Evolutionary conservation across 75 land plant genomes (phyloP).

Genomic region (Sequoia sempervirens): DNA sequence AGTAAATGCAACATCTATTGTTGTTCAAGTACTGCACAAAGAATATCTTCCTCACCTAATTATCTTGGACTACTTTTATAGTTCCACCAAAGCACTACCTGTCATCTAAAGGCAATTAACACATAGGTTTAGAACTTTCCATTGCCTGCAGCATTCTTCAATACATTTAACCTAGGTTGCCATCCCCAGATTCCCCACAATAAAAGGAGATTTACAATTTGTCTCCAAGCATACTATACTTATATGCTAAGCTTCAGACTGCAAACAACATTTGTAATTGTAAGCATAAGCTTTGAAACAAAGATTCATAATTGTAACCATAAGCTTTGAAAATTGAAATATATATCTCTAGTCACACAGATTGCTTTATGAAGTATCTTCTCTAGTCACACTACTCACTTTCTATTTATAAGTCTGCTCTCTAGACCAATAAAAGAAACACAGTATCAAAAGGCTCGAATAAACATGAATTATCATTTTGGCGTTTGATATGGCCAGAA

Average conservation of each 20-base stretch:
- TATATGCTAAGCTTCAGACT: neutral
- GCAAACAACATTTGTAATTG: neutral
- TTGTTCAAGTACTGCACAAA: neutral
- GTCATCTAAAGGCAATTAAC: neutral
- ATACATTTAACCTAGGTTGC: neutral
- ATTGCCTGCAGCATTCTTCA: neutral
- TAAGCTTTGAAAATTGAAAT: neutral
- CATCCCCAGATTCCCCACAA: neutral
- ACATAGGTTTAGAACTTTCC: neutral
- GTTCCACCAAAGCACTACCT: neutral
- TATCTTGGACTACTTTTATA: neutral
- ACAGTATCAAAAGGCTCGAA: neutral
- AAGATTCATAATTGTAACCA: neutral
- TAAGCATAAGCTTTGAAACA: neutral
- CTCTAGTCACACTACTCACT: neutral
- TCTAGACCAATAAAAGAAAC: neutral
- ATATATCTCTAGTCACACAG: neutral
- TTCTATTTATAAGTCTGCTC: neutral
- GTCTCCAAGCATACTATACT: neutral
- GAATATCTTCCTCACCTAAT: neutral
- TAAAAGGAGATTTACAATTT: neutral
- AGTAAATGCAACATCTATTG: neutral
- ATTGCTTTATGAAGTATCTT: neutral
- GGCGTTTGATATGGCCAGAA: neutral
- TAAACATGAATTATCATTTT: neutral